Evolutionary conservation across 345 rosid species (phyloP).

Genomic region (Salix koriyanagi): DNA sequence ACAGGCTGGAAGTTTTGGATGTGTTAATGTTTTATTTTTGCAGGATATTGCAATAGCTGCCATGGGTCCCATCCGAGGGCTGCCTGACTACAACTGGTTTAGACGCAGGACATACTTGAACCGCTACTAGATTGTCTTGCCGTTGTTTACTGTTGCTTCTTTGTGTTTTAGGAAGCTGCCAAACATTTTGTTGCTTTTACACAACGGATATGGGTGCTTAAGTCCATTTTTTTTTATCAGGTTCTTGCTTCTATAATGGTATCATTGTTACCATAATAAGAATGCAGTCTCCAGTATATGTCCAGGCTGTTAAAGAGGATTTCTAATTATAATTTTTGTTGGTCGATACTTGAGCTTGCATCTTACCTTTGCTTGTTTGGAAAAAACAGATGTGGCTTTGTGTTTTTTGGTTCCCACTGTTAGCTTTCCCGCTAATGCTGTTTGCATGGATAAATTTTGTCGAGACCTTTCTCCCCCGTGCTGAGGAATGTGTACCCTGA

Average conservation of each 20-base stretch:
- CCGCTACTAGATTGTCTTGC: constrained; percentile 53
- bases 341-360: background rate
- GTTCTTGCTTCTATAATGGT: constrained; percentile 18
- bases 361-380: background rate
- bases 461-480: background rate
- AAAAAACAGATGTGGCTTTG: background rate
- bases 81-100: constrained; percentile 97
- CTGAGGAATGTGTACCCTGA: background rate
- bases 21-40: background rate
- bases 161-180: background rate
- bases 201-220: constrained; percentile 12
- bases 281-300: background rate
- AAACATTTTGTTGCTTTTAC: constrained; percentile 21
- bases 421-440: background rate
- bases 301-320: background rate
- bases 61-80: constrained; percentile 83
- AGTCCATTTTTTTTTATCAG: constrained; percentile 12
- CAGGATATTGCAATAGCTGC: constrained; percentile 97
- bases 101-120: constrained; percentile 97
- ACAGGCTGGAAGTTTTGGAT: background rate
- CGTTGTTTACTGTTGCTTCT: constrained; percentile 1
- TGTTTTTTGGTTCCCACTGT: background rate
- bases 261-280: background rate
- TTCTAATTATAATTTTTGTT: background rate
- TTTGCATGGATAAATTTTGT: background rate